Evolutionary conservation across 345 rosid genomes (phyloP), one percentile per base, ranked within the genome.

Genomic region (Diplotaxis tenuifolia): DNA sequence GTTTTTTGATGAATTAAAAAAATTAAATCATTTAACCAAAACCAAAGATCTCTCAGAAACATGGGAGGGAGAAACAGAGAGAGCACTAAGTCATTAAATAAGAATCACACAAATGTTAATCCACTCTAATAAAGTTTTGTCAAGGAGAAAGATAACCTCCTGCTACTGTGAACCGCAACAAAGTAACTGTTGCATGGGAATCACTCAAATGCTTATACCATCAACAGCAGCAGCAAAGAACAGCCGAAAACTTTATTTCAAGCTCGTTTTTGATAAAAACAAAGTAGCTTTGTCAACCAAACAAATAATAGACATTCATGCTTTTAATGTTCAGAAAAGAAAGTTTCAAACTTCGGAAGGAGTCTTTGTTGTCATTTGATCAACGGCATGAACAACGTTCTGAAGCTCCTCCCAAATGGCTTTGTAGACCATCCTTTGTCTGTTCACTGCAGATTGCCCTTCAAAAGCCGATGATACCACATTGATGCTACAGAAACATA

Each of bases 371-470:
- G 90, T 94, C 98, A 94, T 94, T 82, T 84, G 89, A 75, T 94
- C 97, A 75, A 94, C 97, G 5, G 94, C 98, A 69, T 94, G 98
- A 65, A 94, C 96, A 0, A 91, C 87, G 79, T 71, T 94, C 80
- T 94, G 98, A 72, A 94, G 96, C 86, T 94, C 98, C 77, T 91
- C 98, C 98, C 98, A 91, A 73, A 94, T 91, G 52, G 95, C 97
- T 83, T 91, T 94, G 68, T 91, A 94, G 22, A 94, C 98, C 96
- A 94, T 94, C 79, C 98, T 87, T 82, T 94, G 98, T 75, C 97
- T 84, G 78, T 89, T 91, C 80, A 94, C 97, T 2, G 89, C 84
- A 0, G 93, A 89, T 61, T 94, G 89, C 49, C 97, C 98, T 75
- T 91, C 95, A 45, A 94, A 91, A 18, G 85, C 83, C 50, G 90